Base-by-base conservation (phyloP, 108 stramenopile genomes). In the Skeletonema menzelii region DNA sequence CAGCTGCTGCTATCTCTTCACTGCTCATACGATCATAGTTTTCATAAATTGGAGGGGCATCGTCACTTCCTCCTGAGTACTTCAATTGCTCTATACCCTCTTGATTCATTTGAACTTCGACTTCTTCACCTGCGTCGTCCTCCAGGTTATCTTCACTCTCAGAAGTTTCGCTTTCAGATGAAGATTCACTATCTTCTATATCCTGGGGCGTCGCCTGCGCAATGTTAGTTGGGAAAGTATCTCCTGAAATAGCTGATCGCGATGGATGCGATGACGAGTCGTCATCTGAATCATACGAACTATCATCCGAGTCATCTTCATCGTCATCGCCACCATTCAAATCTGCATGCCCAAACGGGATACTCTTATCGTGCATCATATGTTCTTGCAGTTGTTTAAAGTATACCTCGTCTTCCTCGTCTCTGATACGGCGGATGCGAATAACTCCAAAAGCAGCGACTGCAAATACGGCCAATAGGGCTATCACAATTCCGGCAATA, bases 241-340 rank as follows among this genome's bases (percentile, higher is more conserved):
- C 72, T 26, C 67, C 72, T 22, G 80, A 81, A 58, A 81, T 47
- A 28, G 30, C 63, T 19, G 80, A 79, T 19, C 66, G 63, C 20
- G 72, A 34, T 15, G 60, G 58, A 31, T 56, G 49, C 35, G 6
- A 19, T 2, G 56, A 68, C 1, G 77, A 70, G 28, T 56, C 47
- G 26, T 57, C 71, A 57, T 79, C 74, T 34, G 67, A 71, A 34
- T 40, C 19, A 53, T 53, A 53, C 20, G 22, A 34, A 44, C 73
- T 74, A 28, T 65, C 58, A 38, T 75, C 73, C 12, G 70, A 75
- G 38, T 82, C 80, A 31, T 66, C 68, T 31, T 69, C 72, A 42
- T 74, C 72, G 32, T 74, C 69, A 44, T 75, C 74, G 17, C 42
- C 34, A 53, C 34, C 24, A 7, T 57, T 60, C 17, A 60, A 55